Evolutionary conservation across 371 early-diverging fungal genomes (phyloP).

Genomic region (Phascolomyces articulosus): DNA sequence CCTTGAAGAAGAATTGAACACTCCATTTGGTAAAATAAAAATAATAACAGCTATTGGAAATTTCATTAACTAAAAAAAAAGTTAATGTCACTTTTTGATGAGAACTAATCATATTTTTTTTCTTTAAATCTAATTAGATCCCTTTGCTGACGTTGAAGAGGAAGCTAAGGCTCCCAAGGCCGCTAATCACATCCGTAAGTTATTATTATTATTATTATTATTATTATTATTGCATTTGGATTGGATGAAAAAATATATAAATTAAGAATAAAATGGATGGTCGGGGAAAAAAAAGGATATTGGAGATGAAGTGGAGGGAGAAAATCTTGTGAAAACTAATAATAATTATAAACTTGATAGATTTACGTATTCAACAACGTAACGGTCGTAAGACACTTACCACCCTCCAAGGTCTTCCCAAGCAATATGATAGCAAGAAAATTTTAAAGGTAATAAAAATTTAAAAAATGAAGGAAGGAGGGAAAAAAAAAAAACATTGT

Average conservation of each 20-base stretch:
- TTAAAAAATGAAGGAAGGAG: no score
- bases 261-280: no score
- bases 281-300: no score
- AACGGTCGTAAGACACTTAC: slow-evolving; percentile 97
- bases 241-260: no score
- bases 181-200: slow-evolving; percentile 81
- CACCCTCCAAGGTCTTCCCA: slow-evolving; percentile 86
- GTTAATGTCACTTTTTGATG: no score
- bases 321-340: no score
- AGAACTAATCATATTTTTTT: not conserved
- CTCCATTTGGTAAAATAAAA: slow-evolving; percentile 19
- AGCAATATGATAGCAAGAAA: slow-evolving; percentile 84
- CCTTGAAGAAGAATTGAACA: slow-evolving; percentile 29
- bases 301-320: no score
- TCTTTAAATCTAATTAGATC: slow-evolving; percentile 50
- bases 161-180: slow-evolving; percentile 52
- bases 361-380: slow-evolving; percentile 97
- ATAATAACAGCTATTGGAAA: no score
- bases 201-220: no score
- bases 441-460: slow-evolving; percentile 70
- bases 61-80: no score
- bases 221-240: not conserved
- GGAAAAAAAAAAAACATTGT: no score
- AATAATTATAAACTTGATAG: slow-evolving; percentile 34
- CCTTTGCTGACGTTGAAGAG: slow-evolving; percentile 83